Percentiles rank a stretch among this genome's conserved stretches.
Evolutionary conservation across 2,329 filamentous ascomycete species (phyloP).

Genomic region (Cercospora sp.): DNA sequence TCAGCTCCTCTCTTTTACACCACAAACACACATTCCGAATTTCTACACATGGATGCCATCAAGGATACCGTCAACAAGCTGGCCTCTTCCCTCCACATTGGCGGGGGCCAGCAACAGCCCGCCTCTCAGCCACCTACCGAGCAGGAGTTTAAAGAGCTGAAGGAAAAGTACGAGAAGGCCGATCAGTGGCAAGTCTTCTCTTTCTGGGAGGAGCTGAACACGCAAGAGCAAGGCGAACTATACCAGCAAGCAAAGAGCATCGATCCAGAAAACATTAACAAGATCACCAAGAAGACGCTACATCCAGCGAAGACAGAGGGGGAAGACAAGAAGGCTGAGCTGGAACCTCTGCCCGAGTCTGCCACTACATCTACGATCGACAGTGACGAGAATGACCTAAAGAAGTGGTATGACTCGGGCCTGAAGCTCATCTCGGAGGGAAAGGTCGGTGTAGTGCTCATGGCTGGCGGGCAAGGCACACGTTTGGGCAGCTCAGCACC

Average conservation of each 20-base stretch:
- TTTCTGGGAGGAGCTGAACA: constrained; percentile 79
- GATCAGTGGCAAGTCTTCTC: constrained; percentile 80
- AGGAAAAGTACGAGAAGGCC: constrained; percentile 70
- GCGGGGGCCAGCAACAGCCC: constrained; percentile 34
- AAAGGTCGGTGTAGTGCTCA: constrained; percentile 82
- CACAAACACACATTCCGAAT: background rate
- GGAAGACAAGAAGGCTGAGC: constrained; percentile 54
- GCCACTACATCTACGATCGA: constrained; percentile 90
- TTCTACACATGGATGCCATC: constrained; percentile 24
- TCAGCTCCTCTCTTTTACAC: background rate
- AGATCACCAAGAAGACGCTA: constrained; percentile 77
- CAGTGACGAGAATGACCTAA: constrained; percentile 73
- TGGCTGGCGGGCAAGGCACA: constrained; percentile 97
- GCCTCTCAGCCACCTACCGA: constrained; percentile 58
- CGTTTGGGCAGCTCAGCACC: constrained; percentile 90
- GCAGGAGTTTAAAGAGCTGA: constrained; percentile 67
- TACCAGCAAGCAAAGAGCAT: constrained; percentile 77
- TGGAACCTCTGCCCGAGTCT: constrained; percentile 85
- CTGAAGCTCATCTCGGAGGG: constrained; percentile 66
- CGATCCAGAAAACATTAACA: constrained; percentile 83
- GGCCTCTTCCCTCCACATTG: constrained; percentile 26
- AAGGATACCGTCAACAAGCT: constrained; percentile 28
- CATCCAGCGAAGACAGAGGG: constrained; percentile 67
- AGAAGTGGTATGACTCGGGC: constrained; percentile 77
- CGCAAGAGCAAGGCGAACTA: constrained; percentile 71